Evolutionary conservation across 345 rosid genomes (phyloP), one percentile per base, ranked within the genome.

Genomic region (Ailanthus altissimus): DNA sequence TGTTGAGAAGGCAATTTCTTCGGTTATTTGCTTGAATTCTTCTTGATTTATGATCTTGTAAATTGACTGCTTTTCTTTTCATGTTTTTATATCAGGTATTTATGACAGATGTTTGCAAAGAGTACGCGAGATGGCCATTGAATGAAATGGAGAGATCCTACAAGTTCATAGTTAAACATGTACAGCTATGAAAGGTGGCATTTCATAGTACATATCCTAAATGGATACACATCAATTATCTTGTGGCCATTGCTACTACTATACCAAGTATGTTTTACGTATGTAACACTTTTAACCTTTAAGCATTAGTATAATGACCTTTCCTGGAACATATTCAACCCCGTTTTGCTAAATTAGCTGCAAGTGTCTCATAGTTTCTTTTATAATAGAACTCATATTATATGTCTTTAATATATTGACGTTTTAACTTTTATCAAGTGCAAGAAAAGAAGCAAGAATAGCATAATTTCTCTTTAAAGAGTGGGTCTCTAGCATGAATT

Each of bases 161-260:
- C 85, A 96, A 96, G 79, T 96, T 96, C 83, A 92, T 96, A 98
- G 92, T 93, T 77, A 96, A 93, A 83, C 98, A 96, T 88, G 97
- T 88, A 23, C 94, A 91, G 78, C 81, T 96, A 15, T 96, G 98
- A 98, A 96, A 92, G 77, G 92, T 96, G 70, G 97, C 98, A 75
- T 96, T 96, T 77, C 98, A 92, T 72, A 75, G 94, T 60, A 96
- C 98, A 56, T 96, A 92, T 74, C 99, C 99, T 0, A 90, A 79
- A 86, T 95, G 99, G 99, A 90, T 95, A 15, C 99, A 95, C 74
- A 67, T 81, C 79, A 76, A 86, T 73, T 96, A 93, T 85, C 91
- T 93, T 20, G 97, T 97, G 25, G 97, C 92, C 61, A 83, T 96
- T 75, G 99, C 98, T 18, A 97, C 21, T 96, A 89, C 78, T 93